Conservation (phyloP, 208 protist genomes). For the Trypanosoma conorhini region DNA sequence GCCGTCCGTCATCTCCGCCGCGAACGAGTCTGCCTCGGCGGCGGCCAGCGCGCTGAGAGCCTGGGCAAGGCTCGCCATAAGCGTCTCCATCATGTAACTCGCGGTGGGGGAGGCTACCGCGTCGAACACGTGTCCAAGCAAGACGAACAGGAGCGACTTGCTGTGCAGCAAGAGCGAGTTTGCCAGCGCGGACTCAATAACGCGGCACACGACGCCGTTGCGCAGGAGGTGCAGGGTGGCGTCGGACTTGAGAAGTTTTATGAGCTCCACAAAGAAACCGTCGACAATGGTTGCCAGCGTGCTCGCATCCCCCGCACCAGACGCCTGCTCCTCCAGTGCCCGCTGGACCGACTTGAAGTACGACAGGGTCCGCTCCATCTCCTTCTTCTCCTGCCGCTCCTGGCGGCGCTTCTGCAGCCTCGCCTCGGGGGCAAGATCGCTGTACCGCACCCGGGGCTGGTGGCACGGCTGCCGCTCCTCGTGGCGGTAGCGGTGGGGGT, state of each 20-base stretch:
- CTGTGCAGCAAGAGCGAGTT: slow-evolving; percentile 78
- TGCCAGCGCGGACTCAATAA: slow-evolving; percentile 79
- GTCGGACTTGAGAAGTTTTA: slow-evolving; percentile 81
- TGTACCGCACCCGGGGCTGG: slow-evolving; percentile 60
- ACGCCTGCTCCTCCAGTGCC: slow-evolving; percentile 61
- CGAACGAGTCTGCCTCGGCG: slow-evolving; percentile 34
- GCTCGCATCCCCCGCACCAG: slow-evolving; percentile 46
- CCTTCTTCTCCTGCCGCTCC: slow-evolving; percentile 88
- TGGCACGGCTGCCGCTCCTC: not conserved
- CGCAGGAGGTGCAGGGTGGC: slow-evolving; percentile 70
- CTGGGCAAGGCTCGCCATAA: slow-evolving; percentile 66
- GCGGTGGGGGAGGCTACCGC: slow-evolving; percentile 79
- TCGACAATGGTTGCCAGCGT: slow-evolving; percentile 73
- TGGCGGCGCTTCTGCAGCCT: slow-evolving; percentile 65
- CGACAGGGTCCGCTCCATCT: slow-evolving; percentile 74
- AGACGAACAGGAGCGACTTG: slow-evolving; percentile 84
- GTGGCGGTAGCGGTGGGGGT: not conserved
- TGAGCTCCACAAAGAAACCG: slow-evolving; percentile 87
- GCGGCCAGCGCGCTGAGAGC: slow-evolving; percentile 56
- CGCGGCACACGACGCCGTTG: slow-evolving; percentile 77
- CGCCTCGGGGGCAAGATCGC: slow-evolving; percentile 63
- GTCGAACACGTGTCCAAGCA: slow-evolving; percentile 74
- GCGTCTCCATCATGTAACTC: slow-evolving; percentile 82
- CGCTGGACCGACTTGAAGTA: slow-evolving; percentile 87
- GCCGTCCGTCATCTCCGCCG: slow-evolving; percentile 61